Conservation (phyloP, 2,329 filamentous ascomycete genomes). For the Aspergillus jensenii region DNA sequence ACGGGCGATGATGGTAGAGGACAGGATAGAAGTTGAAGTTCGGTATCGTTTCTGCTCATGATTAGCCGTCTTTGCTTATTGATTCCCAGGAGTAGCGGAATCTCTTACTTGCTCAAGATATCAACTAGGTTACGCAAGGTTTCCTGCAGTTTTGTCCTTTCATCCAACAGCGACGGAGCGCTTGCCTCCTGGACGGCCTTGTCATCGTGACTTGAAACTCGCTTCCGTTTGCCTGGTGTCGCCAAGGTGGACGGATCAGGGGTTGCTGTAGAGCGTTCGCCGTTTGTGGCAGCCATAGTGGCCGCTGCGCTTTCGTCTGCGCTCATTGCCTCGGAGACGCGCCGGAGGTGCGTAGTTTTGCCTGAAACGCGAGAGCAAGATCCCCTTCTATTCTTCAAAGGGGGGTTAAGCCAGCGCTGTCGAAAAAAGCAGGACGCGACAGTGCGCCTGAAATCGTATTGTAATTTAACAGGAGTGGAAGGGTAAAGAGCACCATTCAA, state of each 20-base stretch:
- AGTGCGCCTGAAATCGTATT: conserved; percentile 3
- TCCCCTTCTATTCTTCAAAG: conserved; percentile 3
- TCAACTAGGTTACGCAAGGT: conserved; percentile 37
- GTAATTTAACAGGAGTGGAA: background rate
- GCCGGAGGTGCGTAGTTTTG: conserved; percentile 19
- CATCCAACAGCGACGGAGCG: conserved; percentile 25
- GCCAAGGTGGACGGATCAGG: conserved; percentile 30
- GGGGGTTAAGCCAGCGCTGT: background rate
- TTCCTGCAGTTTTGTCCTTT: conserved; percentile 34
- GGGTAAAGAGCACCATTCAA: background rate
- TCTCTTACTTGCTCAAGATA: conserved; percentile 31
- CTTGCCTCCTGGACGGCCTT: conserved; percentile 27
- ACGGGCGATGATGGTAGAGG: conserved; percentile 36
- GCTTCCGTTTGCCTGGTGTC: conserved; percentile 45
- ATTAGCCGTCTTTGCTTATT: conserved; percentile 20
- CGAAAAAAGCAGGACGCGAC: conserved; percentile 15
- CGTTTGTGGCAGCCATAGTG: conserved; percentile 35
- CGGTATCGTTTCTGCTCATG: conserved; percentile 41
- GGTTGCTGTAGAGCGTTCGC: conserved; percentile 30
- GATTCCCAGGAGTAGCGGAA: background rate
- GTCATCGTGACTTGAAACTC: conserved; percentile 34
- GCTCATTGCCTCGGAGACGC: conserved; percentile 34
- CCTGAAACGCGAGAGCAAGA: conserved; percentile 18
- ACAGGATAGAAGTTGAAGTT: conserved; percentile 43
- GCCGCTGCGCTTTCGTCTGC: conserved; percentile 36